Conservation (phyloP, 108 stramenopile species). For the Epipyxis sp. region DNA sequence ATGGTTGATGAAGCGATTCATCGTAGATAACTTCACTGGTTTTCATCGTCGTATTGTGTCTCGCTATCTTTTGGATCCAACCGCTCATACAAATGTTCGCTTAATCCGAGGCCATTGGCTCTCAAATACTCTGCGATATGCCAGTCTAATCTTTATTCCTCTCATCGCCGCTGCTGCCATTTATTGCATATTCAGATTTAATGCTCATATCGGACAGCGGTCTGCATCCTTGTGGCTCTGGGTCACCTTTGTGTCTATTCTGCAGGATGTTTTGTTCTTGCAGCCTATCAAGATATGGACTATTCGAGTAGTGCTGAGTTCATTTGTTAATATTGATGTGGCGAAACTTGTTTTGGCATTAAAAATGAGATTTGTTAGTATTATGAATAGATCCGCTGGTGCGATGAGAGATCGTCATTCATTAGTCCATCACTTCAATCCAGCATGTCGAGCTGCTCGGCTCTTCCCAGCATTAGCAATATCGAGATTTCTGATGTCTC, state of each 20-base stretch:
- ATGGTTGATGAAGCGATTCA: not conserved
- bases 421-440: constrained; percentile 14
- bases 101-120: too few species aligned
- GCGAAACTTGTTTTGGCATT: not conserved
- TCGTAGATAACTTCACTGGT: not conserved
- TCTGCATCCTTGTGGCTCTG: not conserved
- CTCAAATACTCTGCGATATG: not conserved
- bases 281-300: not conserved
- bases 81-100: not conserved
- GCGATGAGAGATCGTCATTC: not conserved
- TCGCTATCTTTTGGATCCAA: not conserved
- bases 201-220: not conserved
- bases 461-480: not conserved
- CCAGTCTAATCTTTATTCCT: not conserved
- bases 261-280: not conserved
- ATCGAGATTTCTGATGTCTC: not conserved
- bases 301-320: not conserved
- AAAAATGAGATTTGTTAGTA: not conserved
- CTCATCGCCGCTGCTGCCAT: not conserved
- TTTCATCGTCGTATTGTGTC: not conserved
- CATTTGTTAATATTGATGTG: not conserved
- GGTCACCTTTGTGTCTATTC: not conserved
- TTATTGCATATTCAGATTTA: not conserved
- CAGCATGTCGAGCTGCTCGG: constrained; percentile 21
- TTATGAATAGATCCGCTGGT: not conserved